Evolutionary conservation across 164 flowering plant species (phyloP).

Genomic region (Vitis labrusca): DNA sequence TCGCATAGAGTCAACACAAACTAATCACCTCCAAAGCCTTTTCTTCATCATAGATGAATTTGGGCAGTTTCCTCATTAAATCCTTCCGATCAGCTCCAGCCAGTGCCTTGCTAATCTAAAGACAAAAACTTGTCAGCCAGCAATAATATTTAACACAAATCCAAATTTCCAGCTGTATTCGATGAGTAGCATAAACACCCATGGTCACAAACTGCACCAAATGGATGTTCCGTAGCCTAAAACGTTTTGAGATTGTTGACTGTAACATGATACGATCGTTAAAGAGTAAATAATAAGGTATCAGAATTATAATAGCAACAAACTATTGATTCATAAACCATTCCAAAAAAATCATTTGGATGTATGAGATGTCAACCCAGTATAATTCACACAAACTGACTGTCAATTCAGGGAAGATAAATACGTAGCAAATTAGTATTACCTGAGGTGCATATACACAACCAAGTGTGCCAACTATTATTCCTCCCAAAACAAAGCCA

Average conservation of each 20-base stretch:
- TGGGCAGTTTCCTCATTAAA: slow-evolving; percentile 84
- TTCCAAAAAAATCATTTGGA: too few relatives aligned
- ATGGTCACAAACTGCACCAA: neutral
- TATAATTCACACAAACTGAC: neutral
- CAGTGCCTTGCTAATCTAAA: slow-evolving; percentile 83
- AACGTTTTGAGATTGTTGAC: too few relatives aligned
- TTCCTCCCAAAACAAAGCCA: slow-evolving; percentile 93
- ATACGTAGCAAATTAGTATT: neutral
- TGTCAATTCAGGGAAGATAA: neutral
- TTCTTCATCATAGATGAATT: slow-evolving; percentile 92
- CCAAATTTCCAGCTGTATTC: too few relatives aligned
- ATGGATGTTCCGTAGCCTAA: neutral
- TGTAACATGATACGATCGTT: neutral
- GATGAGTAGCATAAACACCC: neutral
- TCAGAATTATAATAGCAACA: neutral
- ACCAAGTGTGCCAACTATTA: slow-evolving; percentile 86
- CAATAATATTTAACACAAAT: neutral
- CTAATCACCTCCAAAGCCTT: slow-evolving; percentile 85
- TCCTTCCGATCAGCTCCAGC: slow-evolving; percentile 80
- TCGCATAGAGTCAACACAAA: slow-evolving; percentile 8
- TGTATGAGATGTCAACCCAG: too few relatives aligned
- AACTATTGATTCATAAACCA: neutral
- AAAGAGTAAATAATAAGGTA: neutral
- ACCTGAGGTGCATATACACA: slow-evolving; percentile 96
- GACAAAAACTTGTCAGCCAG: neutral